Conservation (phyloP, 768 basidiomycete species). For the Pholiota microspora region DNA sequence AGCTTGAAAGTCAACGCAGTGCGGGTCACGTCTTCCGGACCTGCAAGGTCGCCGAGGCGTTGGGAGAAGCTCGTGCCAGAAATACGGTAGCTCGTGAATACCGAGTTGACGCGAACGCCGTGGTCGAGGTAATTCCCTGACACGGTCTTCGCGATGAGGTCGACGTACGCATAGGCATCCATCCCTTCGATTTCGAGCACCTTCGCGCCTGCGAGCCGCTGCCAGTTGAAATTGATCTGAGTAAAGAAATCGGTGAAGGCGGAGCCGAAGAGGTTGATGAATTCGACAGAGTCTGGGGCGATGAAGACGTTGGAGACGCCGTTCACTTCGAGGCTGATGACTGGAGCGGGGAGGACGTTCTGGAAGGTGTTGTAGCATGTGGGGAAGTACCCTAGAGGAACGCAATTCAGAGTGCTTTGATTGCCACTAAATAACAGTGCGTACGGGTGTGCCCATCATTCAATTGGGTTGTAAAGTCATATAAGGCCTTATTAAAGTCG, state of each 20-base stretch:
- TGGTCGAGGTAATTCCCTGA: slow-evolving; percentile 66
- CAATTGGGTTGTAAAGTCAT: slow-evolving; percentile 49
- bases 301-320: slow-evolving; percentile 49
- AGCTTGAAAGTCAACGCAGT: slow-evolving; percentile 47
- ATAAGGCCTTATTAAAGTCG: slow-evolving; percentile 59
- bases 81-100: slow-evolving; percentile 57
- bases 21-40: slow-evolving; percentile 46
- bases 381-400: slow-evolving; percentile 51
- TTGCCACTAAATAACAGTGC: too few species aligned
- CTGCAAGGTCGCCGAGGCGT: slow-evolving; percentile 54
- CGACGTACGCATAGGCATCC: slow-evolving; percentile 53
- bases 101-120: slow-evolving; percentile 61
- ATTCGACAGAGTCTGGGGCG: slow-evolving; percentile 52
- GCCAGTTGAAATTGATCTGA: slow-evolving; percentile 52
- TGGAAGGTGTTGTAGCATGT: slow-evolving; percentile 52
- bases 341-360: slow-evolving; percentile 56
- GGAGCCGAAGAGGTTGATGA: slow-evolving; percentile 44
- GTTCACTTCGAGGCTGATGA: slow-evolving; percentile 48
- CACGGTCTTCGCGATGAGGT: slow-evolving; percentile 54
- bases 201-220: slow-evolving; percentile 57
- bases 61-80: slow-evolving; percentile 49
- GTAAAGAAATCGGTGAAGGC: slow-evolving; percentile 46
- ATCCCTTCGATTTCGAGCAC: slow-evolving; percentile 53
- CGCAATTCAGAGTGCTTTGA: background rate
- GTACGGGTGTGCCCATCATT: slow-evolving; percentile 68